Evolutionary conservation across 768 basidiomycete species (phyloP), one percentile per base, ranked within the genome.

Genomic region (Pisolithus orientalis): DNA sequence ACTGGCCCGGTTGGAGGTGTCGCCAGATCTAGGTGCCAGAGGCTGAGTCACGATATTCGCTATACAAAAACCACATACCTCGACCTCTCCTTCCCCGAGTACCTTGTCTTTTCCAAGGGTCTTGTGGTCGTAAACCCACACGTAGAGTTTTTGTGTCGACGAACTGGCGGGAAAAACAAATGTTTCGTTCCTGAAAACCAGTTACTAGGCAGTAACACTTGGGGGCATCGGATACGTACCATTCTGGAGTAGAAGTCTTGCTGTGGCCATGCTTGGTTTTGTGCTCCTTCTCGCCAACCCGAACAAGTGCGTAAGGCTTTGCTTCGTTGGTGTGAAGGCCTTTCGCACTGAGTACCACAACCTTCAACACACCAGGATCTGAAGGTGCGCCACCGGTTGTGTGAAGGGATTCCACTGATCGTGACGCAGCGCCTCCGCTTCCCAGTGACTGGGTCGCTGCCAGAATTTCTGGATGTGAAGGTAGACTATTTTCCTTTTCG

Each of bases 101-200:
- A 82, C 68, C 62, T 84, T 90, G 68, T 95, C 94, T 70, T 90
- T 95, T 27, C 91, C 92, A 25, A 97, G 69, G 0, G 90, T 91
- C 65, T 91, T 92, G 66, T 95, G 90, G 58, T 94, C 94, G 62
- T 84, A 76, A 10, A 96, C 68, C 74, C 79, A 84, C 8, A 81
- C 68, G 50, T 70, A 77, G 44, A 94, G 59, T 65, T 81, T 84
- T 13, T 79, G 72, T n/a, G 83, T 85, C 3, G 74, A 70, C 8
- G 76, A 65, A 5, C 82, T 80, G 14, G 85, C 84, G 40, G 75
- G 61, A 62, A 91, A 93, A 4, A 75, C 70, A 66, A 94, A 92
- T 2, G 82, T 75, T 64, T 96, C 94, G 62, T 94, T 88, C 94
- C 94, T 94, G 54, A 8, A 8, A 53, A 37, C 51, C 21, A 27